A percentile compares a stretch with the other conserved stretches of the same genome.
phyloP scores from a whole-genome alignment of 2,329 filamentous ascomycete species.

The Helotiales sp. region DNA sequence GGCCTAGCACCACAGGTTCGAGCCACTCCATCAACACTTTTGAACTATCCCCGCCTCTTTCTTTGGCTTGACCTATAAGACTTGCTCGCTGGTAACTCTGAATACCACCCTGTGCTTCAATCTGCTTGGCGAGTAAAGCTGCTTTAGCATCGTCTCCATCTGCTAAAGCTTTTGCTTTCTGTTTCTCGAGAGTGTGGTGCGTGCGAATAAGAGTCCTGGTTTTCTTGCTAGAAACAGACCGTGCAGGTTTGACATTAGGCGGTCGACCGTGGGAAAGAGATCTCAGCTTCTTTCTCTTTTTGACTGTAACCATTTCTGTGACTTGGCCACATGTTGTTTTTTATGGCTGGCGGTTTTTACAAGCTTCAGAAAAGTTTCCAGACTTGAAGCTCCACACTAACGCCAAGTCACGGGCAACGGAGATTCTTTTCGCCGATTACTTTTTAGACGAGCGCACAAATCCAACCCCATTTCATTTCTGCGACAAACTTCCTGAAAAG shows the following conservation, averaged over 20 bases:
- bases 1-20: slow-evolving; percentile 35
- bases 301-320: slow-evolving; percentile 46
- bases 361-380: background rate
- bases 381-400: background rate
- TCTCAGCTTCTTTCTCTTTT: slow-evolving; percentile 44
- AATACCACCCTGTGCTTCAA: slow-evolving; percentile 59
- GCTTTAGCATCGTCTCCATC: slow-evolving; percentile 53
- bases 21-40: slow-evolving; percentile 65
- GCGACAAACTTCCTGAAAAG: slow-evolving; percentile 12
- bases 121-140: slow-evolving; percentile 49
- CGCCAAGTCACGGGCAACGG: slow-evolving; percentile 2
- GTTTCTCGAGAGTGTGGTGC: slow-evolving; percentile 66
- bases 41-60: slow-evolving; percentile 68
- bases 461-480: slow-evolving; percentile 3
- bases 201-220: slow-evolving; percentile 65
- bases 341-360: background rate
- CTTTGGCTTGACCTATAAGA: slow-evolving; percentile 64
- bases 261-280: slow-evolving; percentile 56
- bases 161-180: slow-evolving; percentile 53
- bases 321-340: background rate
- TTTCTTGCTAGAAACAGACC: slow-evolving; percentile 63
- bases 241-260: slow-evolving; percentile 47
- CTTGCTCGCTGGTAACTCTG: slow-evolving; percentile 66
- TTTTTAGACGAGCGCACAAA: background rate
- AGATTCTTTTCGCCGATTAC: background rate